Percentiles rank a stretch among this genome's conserved stretches.
Evolutionary conservation across 2,329 filamentous ascomycete genomes (phyloP).

Genomic region (Botrytis cinerea): DNA sequence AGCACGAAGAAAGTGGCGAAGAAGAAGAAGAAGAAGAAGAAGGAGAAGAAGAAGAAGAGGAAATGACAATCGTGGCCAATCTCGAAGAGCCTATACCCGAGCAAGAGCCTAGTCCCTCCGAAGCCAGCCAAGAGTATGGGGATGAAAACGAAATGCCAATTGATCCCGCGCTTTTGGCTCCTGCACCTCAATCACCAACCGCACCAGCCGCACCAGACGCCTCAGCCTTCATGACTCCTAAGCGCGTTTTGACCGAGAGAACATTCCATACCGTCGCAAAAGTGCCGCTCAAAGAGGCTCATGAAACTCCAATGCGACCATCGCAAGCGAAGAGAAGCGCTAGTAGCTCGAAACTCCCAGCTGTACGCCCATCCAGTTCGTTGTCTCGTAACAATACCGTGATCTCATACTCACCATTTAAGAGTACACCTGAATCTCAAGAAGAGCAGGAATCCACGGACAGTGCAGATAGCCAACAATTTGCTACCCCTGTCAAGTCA

Average conservation of each 20-base stretch:
- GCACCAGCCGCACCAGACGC: slow-evolving; percentile 21
- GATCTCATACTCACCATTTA: slow-evolving; percentile 56
- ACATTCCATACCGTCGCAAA: slow-evolving; percentile 75
- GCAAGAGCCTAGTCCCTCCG: slow-evolving; percentile 54
- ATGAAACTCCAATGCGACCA: slow-evolving; percentile 46
- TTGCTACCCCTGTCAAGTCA: slow-evolving; percentile 46
- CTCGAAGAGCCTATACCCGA: not conserved
- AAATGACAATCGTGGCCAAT: not conserved
- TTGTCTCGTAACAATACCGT: slow-evolving; percentile 53
- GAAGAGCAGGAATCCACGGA: slow-evolving; percentile 10
- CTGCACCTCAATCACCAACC: slow-evolving; percentile 21
- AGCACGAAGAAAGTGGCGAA: not conserved
- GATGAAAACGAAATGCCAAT: slow-evolving; percentile 65
- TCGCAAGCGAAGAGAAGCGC: slow-evolving; percentile 46
- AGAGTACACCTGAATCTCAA: slow-evolving; percentile 39
- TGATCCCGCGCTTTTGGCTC: slow-evolving; percentile 50
- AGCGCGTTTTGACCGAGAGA: slow-evolving; percentile 39
- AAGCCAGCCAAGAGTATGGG: slow-evolving; percentile 65
- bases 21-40: slow-evolving; percentile 16
- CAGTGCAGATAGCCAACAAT: slow-evolving; percentile 29
- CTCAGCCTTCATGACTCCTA: slow-evolving; percentile 35
- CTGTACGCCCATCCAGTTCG: slow-evolving; percentile 46
- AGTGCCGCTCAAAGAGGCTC: slow-evolving; percentile 69
- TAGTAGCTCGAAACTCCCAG: slow-evolving; percentile 48
- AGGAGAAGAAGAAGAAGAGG: slow-evolving; percentile 11